These are phyloP conservation scores for Gynostemma pentaphyllum DNA, from an alignment of 306 rosid genomes.

Conservation along the genomic window DNA sequence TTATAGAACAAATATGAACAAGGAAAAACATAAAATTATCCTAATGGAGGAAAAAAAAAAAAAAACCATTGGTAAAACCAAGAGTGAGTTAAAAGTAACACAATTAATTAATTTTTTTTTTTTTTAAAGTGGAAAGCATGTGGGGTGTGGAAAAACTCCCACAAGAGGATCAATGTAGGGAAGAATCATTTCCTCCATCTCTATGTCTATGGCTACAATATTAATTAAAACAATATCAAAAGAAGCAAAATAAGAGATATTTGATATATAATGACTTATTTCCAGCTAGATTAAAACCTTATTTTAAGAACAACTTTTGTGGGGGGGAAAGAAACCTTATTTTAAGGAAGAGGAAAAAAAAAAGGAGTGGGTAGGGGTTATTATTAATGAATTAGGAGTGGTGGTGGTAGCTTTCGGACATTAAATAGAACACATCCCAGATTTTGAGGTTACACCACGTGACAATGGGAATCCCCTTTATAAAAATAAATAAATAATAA, in stretches of 20 bases:
- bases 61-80: neutral
- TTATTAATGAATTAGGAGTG: neutral
- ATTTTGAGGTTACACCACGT: constrained; percentile 83
- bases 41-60: too few relatives aligned
- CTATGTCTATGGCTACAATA: constrained; percentile 9
- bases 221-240: constrained; percentile 10
- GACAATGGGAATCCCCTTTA: constrained; percentile 41
- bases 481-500: neutral
- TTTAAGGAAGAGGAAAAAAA: neutral
- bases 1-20: too few relatives aligned
- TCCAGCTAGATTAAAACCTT: too few relatives aligned
- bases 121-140: constrained; percentile 6
- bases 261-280: too few relatives aligned
- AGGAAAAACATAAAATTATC: too few relatives aligned
- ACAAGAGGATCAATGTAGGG: neutral
- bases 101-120: too few relatives aligned
- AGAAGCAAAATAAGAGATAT: constrained; percentile 2
- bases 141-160: neutral
- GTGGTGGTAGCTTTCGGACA: constrained; percentile 2
- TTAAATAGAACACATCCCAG: constrained; percentile 39
- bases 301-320: too few relatives aligned
- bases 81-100: too few relatives aligned
- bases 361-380: neutral
- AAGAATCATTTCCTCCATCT: constrained; percentile 2
- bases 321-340: too few relatives aligned